phyloP scores from a whole-genome alignment of 1,139 yeast species.

The Candida sp. region DNA sequence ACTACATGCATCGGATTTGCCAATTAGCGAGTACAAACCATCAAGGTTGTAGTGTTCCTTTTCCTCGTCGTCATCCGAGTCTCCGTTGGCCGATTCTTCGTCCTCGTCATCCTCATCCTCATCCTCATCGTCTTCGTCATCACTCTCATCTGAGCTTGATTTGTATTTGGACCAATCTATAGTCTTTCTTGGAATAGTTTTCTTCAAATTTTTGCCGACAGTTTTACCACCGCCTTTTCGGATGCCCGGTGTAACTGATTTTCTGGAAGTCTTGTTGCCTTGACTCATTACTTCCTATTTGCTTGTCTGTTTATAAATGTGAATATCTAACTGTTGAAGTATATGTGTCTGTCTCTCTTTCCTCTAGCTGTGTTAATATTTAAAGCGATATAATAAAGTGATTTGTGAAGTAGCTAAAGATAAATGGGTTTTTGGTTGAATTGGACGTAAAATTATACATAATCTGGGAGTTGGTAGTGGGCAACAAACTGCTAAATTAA shows the following conservation, averaged over 20 bases:
- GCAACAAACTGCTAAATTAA: neutral
- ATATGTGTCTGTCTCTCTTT: neutral
- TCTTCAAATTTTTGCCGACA: slow-evolving; percentile 39
- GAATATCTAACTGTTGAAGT: neutral
- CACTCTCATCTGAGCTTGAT: slow-evolving; percentile 14
- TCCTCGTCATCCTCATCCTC: slow-evolving; percentile 39
- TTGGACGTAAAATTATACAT: slow-evolving; percentile 11
- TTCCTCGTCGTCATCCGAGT: slow-evolving; percentile 19
- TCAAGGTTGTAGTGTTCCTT: slow-evolving; percentile 19
- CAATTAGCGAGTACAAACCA: slow-evolving; percentile 26
- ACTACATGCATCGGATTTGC: slow-evolving; percentile 11
- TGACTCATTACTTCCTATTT: slow-evolving; percentile 1
- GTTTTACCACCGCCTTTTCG: slow-evolving; percentile 5
- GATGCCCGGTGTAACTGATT: slow-evolving; percentile 18
- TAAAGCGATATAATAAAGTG: slow-evolving; percentile 12
- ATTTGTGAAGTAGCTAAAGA: slow-evolving; percentile 11
- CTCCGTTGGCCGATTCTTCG: slow-evolving; percentile 14
- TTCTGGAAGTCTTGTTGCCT: slow-evolving; percentile 9
- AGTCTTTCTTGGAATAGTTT: slow-evolving; percentile 32
- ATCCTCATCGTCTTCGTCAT: slow-evolving; percentile 12
- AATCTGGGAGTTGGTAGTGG: slow-evolving; percentile 1
- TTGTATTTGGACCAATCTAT: slow-evolving; percentile 23
- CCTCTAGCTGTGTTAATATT: neutral
- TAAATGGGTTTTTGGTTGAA: slow-evolving; percentile 10
- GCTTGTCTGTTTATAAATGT: neutral